Percentiles rank a stretch among this genome's conserved stretches.
These are phyloP conservation scores for Tylopilus sp. DNA, from an alignment of 1,284 basidiomycete genomes.

Conservation along the genomic window DNA sequence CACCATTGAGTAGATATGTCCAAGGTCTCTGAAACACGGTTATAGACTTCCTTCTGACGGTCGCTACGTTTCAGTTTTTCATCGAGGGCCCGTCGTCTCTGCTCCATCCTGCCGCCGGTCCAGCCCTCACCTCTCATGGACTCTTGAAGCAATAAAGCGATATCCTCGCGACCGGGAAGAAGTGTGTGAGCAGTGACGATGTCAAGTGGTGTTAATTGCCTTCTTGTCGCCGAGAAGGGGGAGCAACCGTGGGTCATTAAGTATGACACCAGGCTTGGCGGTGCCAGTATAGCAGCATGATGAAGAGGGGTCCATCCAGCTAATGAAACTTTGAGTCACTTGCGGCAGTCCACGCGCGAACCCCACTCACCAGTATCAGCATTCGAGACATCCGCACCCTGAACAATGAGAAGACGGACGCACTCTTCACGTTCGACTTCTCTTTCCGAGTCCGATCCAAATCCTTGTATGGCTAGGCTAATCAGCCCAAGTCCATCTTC, in stretches of 20 bases:
- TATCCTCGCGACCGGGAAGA: conserved; percentile 75
- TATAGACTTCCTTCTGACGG: conserved; percentile 49
- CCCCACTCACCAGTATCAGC: conserved; percentile 60
- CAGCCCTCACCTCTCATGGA: conserved; percentile 76
- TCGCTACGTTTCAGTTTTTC: conserved; percentile 54
- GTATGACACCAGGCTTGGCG: conserved; percentile 88
- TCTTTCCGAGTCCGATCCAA: conserved; percentile 76
- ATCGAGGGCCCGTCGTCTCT: conserved; percentile 53
- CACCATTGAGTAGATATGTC: conserved; percentile 63
- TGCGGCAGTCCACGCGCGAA: conserved; percentile 1
- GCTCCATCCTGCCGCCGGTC: conserved; percentile 67
- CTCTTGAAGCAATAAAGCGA: conserved; percentile 75
- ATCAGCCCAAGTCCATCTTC: conserved; percentile 82
- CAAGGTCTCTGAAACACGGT: conserved; percentile 53
- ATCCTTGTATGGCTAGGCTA: conserved; percentile 78
- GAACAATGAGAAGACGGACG: conserved; percentile 73
- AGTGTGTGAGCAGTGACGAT: conserved; percentile 78
- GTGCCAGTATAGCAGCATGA: conserved; percentile 84
- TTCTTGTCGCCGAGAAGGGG: conserved; percentile 68
- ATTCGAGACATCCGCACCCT: conserved; percentile 67
- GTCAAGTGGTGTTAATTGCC: conserved; percentile 80
- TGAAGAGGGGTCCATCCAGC: conserved; percentile 96
- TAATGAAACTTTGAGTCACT: conserved; percentile 31
- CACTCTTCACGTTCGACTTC: conserved; percentile 87
- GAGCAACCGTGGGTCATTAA: conserved; percentile 90